Evolutionary conservation across 495 filamentous ascomycete genomes (phyloP), one percentile per base, ranked within the genome.

Genomic region (Aspergillus steynii): DNA sequence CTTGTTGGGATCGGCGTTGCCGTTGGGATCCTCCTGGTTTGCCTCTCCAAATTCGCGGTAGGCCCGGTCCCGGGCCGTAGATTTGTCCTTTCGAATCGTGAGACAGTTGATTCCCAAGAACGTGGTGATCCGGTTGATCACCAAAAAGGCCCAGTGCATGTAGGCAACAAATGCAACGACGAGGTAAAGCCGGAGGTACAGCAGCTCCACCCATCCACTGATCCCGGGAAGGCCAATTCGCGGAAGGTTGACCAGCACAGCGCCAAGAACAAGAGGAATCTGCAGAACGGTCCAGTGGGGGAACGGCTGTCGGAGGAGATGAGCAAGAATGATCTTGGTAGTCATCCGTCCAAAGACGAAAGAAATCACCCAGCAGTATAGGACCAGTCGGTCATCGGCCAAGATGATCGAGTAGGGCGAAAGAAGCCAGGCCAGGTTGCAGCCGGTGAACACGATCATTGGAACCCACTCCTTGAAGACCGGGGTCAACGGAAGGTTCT

Each of bases 271-370:
- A 20, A 99, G 82, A 10, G 95, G 95, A 47, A 82, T 84, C 28
- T 97, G 82, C 82, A 99, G 87, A 42, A 93, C 83, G 15, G 95
- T 99, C 93, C 94, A 98, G 80, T 90, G 93, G 0, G 95, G 95
- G 76, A 97, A 99, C 2, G 94, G 92, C 73, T 98, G 96, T 56
- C 86, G 87, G 4, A 94, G 90, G 15, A 99, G 79, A 72, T 99
- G 95, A 10, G 96, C 94, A 15, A 99, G 85, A 70, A 99, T 98
- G 74, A 98, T 98, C 80, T 97, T 98, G 54, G 95, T 99, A 2
- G 96, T 98, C 93, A 99, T 96, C 59, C 95, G 91, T n/a, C 95
- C 95, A 71, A 98, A 98, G 60, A 98, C 95, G 63, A 98, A 93
- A 28, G 89, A 90, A 83, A 98, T 91, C 55, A 90, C 93, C 51